Evolutionary conservation across 306 rosid genomes (phyloP).

Genomic region (Casuarina equisetifolia): DNA sequence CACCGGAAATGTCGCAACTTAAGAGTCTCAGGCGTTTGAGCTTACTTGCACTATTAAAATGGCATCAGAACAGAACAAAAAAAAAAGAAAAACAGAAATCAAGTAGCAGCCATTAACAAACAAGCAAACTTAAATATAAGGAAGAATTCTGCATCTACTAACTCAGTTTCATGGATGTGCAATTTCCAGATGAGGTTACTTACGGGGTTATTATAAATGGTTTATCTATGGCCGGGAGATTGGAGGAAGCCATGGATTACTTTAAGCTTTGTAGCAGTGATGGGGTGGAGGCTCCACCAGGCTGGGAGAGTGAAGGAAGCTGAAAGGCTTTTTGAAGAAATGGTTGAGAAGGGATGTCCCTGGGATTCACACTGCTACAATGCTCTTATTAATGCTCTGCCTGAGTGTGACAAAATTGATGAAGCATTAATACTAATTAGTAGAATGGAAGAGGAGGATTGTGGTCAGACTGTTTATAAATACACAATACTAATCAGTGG

Average conservation of each 20-base stretch:
- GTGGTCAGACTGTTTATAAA: constrained; percentile 76
- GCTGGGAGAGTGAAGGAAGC: constrained; percentile 85
- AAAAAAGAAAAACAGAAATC: neutral
- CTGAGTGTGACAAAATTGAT: constrained; percentile 64
- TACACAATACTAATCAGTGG: constrained; percentile 72
- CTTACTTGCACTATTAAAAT: constrained; percentile 41
- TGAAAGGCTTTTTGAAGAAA: constrained; percentile 66
- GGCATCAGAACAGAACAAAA: neutral
- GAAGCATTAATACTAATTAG: constrained; percentile 56
- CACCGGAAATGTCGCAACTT: constrained; percentile 39
- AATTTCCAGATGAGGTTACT: constrained; percentile 43
- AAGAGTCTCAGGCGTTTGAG: constrained; percentile 42
- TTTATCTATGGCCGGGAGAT: constrained; percentile 70
- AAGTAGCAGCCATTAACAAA: neutral
- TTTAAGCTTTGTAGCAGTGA: constrained; percentile 47
- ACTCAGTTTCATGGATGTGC: no score
- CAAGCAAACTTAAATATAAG: neutral
- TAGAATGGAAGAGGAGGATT: constrained; percentile 75
- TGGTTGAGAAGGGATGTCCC: constrained; percentile 58
- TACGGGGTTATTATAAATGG: constrained; percentile 80
- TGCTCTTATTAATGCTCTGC: constrained; percentile 66
- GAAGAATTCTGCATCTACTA: neutral
- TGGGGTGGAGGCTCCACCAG: constrained; percentile 35
- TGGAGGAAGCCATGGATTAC: constrained; percentile 76
- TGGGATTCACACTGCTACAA: constrained; percentile 77